Conservation (phyloP, 768 basidiomycete species). For the Lactarius akahatsu region DNA sequence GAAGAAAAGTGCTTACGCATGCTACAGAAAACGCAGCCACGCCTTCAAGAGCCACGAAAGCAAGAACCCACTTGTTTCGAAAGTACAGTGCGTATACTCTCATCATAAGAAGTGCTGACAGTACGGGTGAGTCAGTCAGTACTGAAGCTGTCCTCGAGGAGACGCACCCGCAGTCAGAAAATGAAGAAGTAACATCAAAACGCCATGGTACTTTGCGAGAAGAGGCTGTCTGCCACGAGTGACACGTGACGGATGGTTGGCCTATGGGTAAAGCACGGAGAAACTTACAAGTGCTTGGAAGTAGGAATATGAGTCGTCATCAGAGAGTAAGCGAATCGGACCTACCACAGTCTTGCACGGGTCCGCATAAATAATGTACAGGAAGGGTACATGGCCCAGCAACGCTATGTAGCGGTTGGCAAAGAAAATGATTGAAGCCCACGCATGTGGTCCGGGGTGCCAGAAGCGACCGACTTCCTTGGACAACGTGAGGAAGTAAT, state of each 20-base stretch:
- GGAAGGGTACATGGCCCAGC: slow-evolving; percentile 29
- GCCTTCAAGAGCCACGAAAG: slow-evolving; percentile 16
- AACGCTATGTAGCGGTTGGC: slow-evolving; percentile 31
- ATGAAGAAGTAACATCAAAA: slow-evolving; percentile 3
- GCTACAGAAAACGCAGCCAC: not conserved
- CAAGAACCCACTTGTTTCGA: slow-evolving; percentile 30
- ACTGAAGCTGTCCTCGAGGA: not conserved
- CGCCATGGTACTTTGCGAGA: not conserved
- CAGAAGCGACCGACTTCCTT: slow-evolving; percentile 48
- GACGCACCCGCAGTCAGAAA: slow-evolving; percentile 6
- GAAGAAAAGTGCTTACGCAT: slow-evolving; percentile 8
- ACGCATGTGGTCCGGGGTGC: slow-evolving; percentile 30
- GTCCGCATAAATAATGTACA: slow-evolving; percentile 13
- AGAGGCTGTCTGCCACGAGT: not conserved
- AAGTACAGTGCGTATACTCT: slow-evolving; percentile 33
- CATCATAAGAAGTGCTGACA: slow-evolving; percentile 29
- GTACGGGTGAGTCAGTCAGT: not conserved
- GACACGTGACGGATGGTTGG: not conserved
- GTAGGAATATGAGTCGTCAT: not conserved
- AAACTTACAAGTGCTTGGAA: slow-evolving; percentile 4
- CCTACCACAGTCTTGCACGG: slow-evolving; percentile 1
- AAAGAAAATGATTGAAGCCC: slow-evolving; percentile 29
- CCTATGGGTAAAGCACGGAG: not conserved
- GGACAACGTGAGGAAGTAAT: slow-evolving; percentile 46
- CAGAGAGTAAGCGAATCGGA: not conserved